Evolutionary conservation across 1,284 basidiomycete species (phyloP).

Genomic region (Ustilago vetiveriae): DNA sequence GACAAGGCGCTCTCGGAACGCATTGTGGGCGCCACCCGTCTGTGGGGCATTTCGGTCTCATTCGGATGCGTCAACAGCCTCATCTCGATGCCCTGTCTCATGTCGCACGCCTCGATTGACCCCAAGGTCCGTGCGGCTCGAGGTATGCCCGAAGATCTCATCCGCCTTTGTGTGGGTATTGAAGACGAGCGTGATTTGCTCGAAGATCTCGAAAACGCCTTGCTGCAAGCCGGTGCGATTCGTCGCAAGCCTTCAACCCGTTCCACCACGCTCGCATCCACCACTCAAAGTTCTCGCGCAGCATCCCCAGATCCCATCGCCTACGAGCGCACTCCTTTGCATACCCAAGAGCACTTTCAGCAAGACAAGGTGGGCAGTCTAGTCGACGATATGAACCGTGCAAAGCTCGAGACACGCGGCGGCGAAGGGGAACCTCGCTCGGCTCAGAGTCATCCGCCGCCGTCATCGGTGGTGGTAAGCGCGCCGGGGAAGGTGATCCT

Average conservation of each 20-base stretch:
- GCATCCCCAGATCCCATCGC: constrained; percentile 38
- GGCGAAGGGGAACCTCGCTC: constrained; percentile 50
- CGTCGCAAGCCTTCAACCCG: constrained; percentile 29
- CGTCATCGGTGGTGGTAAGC: constrained; percentile 55
- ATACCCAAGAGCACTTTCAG: constrained; percentile 10
- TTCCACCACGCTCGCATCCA: constrained; percentile 1
- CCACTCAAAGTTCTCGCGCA: constrained; percentile 33
- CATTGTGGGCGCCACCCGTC: constrained; percentile 87
- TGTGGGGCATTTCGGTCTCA: constrained; percentile 98
- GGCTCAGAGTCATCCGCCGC: constrained; percentile 31
- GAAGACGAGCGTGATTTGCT: constrained; percentile 92
- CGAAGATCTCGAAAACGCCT: constrained; percentile 91
- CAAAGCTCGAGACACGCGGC: constrained; percentile 57
- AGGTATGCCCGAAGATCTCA: constrained; percentile 94
- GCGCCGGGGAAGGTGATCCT: constrained; percentile 97
- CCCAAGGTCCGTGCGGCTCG: constrained; percentile 89
- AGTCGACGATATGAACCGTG: constrained; percentile 51
- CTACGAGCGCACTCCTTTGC: constrained; percentile 44
- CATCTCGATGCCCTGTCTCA: constrained; percentile 99
- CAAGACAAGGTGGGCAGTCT: constrained; percentile 42
- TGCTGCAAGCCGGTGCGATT: constrained; percentile 91
- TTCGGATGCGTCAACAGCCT: constrained; percentile 98
- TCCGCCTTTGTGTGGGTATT: constrained; percentile 97
- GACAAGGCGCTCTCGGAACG: constrained; percentile 89
- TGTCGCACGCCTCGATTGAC: constrained; percentile 99